Base-by-base conservation (phyloP, 2,329 filamentous ascomycete genomes). In the Cadophora sp. region DNA sequence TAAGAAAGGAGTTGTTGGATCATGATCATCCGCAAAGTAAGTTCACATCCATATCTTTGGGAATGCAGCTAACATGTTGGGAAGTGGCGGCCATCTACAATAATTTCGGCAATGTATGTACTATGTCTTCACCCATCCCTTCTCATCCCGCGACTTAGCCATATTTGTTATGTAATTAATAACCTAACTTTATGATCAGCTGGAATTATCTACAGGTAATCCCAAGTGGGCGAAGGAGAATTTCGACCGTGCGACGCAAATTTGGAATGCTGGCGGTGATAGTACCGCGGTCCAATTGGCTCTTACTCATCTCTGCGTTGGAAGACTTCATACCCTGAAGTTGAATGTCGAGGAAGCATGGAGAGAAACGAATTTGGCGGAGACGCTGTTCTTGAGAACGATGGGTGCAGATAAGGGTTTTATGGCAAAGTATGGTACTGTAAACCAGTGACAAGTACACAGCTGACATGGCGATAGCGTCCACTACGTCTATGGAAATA, bases 401-500 rank as follows among this genome's bases (percentile, higher is more conserved):
- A 31, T 63, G 22, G 72, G 72, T 27, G 64, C 64, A 8, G 67
- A 72, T 26, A 63, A 40, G 14, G 55, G 63, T 46, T 71, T 72
- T 46, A 71, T 72, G 68, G 68, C 72, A 26, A 48, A 68, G 67
- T 69, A 62, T 58, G 65, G 16, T 16, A 12, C 8, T 22, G n/a
- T 2, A 40, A 6, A 8, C 14, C 8, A 37, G 34, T 1, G 19
- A 22, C 7, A 37, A 4, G 2, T 1, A 16, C 29, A 58, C 4
- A 31, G 31, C 27, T 61, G 24, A 61, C 40, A 16, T 31, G 27
- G 3, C 2, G 22, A 64, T n/a, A 72, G 68, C 46, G 66, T 73
- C 3, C 70, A 73, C n/a, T 73, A 72, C 24, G 65, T 65, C 0
- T 72, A 73, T 56, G 71, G 71, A 16, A 72, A 72, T 43, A 72